A percentile compares a stretch with the other conserved stretches of the same genome.
Evolutionary conservation across 2,329 filamentous ascomycete genomes (phyloP).

Genomic region (Monilinia fructicola): DNA sequence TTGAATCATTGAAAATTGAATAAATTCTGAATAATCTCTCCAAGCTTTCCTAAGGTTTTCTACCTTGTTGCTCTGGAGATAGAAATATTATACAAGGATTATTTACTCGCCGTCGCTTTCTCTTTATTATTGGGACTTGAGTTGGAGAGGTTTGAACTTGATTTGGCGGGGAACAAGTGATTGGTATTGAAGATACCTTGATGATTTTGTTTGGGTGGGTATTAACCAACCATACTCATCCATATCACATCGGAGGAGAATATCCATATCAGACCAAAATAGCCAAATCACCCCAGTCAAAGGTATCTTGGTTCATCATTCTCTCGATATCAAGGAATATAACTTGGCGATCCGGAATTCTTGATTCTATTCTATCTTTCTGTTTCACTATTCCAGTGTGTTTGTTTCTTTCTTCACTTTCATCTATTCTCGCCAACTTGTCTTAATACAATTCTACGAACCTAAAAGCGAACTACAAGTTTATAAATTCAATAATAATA

Average conservation of each 20-base stretch:
- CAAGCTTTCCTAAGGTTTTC: not conserved
- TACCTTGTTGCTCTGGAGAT: not conserved
- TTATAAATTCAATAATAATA: not conserved
- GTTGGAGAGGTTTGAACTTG: constrained; percentile 11
- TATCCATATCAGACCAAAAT: not conserved
- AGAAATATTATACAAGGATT: not conserved
- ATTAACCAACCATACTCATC: not conserved
- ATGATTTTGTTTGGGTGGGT: not conserved
- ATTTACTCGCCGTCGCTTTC: not conserved
- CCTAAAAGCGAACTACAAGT: not conserved
- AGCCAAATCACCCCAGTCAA: not conserved
- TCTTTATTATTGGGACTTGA: not conserved
- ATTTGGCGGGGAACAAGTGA: not conserved
- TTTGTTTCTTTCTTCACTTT: not conserved
- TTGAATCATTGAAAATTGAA: too few species aligned
- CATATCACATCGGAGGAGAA: constrained; percentile 8
- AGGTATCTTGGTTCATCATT: constrained; percentile 6
- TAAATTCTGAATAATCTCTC: not conserved
- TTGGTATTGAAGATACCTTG: not conserved
- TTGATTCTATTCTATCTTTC: not conserved
- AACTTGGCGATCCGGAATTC: not conserved
- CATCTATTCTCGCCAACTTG: not conserved
- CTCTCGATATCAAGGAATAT: constrained; percentile 20
- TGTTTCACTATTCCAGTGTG: not conserved
- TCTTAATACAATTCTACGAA: not conserved